Conservation (phyloP, 768 basidiomycete species). For the Pseudohyphozyma bogoriensis region DNA sequence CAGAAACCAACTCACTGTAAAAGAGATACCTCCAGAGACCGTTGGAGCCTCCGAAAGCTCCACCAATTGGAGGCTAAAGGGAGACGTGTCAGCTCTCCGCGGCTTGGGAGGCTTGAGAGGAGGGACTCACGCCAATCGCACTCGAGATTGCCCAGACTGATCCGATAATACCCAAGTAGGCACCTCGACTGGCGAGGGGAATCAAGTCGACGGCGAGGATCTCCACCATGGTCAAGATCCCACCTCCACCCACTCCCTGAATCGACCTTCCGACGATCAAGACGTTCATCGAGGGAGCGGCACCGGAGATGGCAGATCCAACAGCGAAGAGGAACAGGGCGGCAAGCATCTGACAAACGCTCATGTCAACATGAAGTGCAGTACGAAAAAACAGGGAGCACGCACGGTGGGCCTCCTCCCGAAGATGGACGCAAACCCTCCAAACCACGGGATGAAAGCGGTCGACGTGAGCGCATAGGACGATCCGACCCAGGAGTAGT, state of each 20-base stretch:
- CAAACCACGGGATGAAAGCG: conserved; percentile 42
- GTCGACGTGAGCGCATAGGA: conserved; percentile 44
- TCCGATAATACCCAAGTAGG: conserved; percentile 22
- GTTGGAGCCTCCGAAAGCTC: conserved; percentile 25
- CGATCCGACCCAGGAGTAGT: no score
- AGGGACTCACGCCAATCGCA: no score
- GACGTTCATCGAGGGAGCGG: conserved; percentile 42
- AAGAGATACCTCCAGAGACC: conserved; percentile 36
- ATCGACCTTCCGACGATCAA: conserved; percentile 42
- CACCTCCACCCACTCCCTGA: conserved; percentile 32
- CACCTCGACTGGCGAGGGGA: conserved; percentile 44
- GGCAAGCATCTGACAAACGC: conserved; percentile 26
- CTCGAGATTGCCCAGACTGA: conserved; percentile 29
- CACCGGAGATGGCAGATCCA: conserved; percentile 45
- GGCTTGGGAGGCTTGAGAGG: no score
- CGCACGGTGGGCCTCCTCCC: conserved; percentile 33
- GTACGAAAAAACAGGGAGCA: no score
- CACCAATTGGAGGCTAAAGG: conserved; percentile 24
- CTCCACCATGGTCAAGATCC: conserved; percentile 29
- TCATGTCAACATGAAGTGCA: no score
- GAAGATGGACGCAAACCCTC: conserved; percentile 41
- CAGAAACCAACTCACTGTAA: conserved; percentile 13
- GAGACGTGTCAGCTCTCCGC: no score
- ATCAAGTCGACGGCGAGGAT: conserved; percentile 47
- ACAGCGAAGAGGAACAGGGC: conserved; percentile 33